Base-by-base conservation (phyloP, 2,329 filamentous ascomycete genomes). In the Aaosphaeria arxii region DNA sequence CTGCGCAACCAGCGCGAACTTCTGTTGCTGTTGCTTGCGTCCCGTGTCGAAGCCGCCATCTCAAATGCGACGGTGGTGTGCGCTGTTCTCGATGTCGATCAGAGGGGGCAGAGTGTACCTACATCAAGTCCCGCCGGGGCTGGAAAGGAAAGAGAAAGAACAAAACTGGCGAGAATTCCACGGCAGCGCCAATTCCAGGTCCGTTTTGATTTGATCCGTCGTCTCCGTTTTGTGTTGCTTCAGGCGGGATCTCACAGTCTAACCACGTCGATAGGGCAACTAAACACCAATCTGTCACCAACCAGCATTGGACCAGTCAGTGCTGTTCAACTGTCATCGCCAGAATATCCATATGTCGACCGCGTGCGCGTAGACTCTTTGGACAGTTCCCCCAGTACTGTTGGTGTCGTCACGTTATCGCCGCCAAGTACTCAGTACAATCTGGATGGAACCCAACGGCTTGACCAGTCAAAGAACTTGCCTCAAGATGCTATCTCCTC, bases 21-120 rank as follows among this genome's bases (percentile, higher is more conserved):
- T 69, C 69, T 36, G 67, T 72, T 38, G 63, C 70, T 13, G 64
- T 71, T 52, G 79, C 79, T 11, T 82, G 78, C 57, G 72, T 79
- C 7, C 73, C 74, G 30, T 81, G 79, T 49, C 72, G 78, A 17
- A 74, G 68, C 24, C 68, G 76, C 32, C 79, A 81, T 58, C 60
- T 80, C 33, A 80, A 79, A 55, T 82, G 79, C 57, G 77, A 80
- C 56, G 77, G 74, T 9, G 71, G 71, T 30, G 70, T 73, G 11
- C 76, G 77, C 5, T 71, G 69, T 42, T 80, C 78, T 40, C 67
- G 77, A 46, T 82, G 79, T 54, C 54, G 56, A 29, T 62, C 68
- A 7, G 71, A 75, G 40, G 66, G 67, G 6, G 72, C 74, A 29
- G 64, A 74, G 2, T 82, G 79, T 50, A 67, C 71, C 24, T 82